Evolutionary conservation across 139 green algal species (phyloP).

Genomic region (Volvox africanus): DNA sequence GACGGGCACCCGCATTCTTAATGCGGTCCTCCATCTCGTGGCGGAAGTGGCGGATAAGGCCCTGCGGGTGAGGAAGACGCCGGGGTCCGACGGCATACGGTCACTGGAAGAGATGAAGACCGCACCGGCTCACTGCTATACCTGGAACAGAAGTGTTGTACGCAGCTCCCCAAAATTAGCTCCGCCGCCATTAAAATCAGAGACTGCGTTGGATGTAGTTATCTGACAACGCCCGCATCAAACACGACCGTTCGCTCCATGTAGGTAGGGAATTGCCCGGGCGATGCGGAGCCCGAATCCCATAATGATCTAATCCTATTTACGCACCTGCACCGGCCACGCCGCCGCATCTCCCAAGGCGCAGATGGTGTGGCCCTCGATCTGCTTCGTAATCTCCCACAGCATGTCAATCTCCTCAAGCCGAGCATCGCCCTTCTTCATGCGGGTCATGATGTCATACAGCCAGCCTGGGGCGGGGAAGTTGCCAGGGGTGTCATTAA

Average conservation of each 20-base stretch:
- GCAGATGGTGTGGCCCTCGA: constrained; percentile 98
- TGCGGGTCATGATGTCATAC: constrained; percentile 92
- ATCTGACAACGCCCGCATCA: too few species aligned
- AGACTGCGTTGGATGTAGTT: too few species aligned
- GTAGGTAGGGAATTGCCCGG: too few species aligned
- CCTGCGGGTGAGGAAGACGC: constrained; percentile 56
- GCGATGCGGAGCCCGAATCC: too few species aligned
- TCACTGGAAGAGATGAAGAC: too few species aligned
- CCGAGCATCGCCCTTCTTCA: constrained; percentile 82
- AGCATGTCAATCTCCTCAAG: constrained; percentile 99
- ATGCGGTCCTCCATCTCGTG: constrained; percentile 77
- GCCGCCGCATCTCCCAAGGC: constrained; percentile 97
- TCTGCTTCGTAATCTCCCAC: constrained; percentile 96
- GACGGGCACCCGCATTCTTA: constrained; percentile 40
- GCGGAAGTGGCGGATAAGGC: constrained; percentile 97
- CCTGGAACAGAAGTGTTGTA: too few species aligned
- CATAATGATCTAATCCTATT: too few species aligned
- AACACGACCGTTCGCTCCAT: too few species aligned
- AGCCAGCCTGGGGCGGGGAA: constrained; percentile 75
- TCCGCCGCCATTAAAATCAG: too few species aligned
- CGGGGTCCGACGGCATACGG: too few species aligned
- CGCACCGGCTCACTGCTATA: too few species aligned
- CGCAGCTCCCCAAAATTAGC: too few species aligned
- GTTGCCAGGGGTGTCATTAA: background rate
- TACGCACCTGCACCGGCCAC: constrained; percentile 89